Evolutionary conservation across 331 rosid species (phyloP), one percentile per base, ranked within the genome.

Genomic region (Prunus yedoensis): DNA sequence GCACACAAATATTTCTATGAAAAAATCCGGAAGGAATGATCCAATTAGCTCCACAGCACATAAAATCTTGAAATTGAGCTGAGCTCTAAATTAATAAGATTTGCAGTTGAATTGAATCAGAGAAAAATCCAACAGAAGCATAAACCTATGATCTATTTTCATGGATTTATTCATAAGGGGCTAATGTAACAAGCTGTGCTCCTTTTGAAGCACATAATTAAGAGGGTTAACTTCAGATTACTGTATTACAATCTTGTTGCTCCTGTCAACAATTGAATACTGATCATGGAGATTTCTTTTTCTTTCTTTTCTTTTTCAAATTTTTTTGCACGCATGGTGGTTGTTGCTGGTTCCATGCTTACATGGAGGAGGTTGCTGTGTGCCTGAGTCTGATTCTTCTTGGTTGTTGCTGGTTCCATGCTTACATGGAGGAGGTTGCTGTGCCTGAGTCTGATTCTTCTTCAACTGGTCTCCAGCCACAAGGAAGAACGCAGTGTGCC

Each of bases 401-500:
- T 88, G 30, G 30, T 28, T 28, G 4, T 28, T 28, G 30, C 4
- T 28, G 4, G 78, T 8, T 52, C 73, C 85, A 79, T 83, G 76
- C 84, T 83, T 85, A 71, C 90, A 84, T 14, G 84, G 83, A 38
- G 74, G 14, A 38, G 74, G 12, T 49, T 78, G 89, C 11, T 8
- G 49, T 18, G 68, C 61, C 57, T 75, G 81, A 78, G 64, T 79
- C 53, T 79, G 91, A 77, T 78, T 41, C 74, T 57, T 80, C 88
- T 85, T 88, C 66, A 74, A 70, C 73, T 88, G 84, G 72, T 88
- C 78, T 18, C 96, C 96, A 18, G 96, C 93, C 78, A 89, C 93
- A 56, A 91, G 87, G 80, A 91, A 91, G 79, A 85, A 91, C 38
- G 97, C 93, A 14, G 97, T 91, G 86, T 89, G 91, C 85, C 93